Percentiles rank a stretch among this genome's conserved stretches.
Evolutionary conservation across 805 yeast genomes (phyloP).

Genomic region (Lipomyces spencermartinsiae): DNA sequence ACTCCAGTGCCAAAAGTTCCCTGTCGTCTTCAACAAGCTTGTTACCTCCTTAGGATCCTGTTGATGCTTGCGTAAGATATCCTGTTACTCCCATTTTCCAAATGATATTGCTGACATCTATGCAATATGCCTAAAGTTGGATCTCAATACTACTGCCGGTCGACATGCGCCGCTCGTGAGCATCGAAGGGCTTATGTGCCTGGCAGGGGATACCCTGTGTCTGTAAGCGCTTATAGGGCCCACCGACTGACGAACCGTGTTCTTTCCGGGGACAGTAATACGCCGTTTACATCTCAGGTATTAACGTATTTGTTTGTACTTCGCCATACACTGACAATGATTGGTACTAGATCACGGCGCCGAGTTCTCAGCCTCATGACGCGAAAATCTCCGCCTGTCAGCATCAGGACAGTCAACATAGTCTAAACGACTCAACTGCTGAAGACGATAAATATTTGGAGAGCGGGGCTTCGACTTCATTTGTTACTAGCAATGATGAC

Average conservation of each 20-base stretch:
- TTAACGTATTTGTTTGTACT: not conserved
- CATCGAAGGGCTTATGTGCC: constrained; percentile 2
- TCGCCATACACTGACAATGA: not conserved
- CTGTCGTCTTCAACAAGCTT: not conserved
- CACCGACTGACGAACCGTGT: not conserved
- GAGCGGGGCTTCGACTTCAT: too few relatives aligned
- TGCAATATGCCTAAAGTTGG: not conserved
- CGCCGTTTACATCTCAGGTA: not conserved
- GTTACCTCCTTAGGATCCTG: not conserved
- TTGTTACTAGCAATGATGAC: too few relatives aligned
- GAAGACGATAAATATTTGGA: too few relatives aligned
- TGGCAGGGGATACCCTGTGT: not conserved
- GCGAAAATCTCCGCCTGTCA: not conserved
- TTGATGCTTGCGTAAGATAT: not conserved
- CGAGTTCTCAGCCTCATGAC: not conserved
- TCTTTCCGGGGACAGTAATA: not conserved
- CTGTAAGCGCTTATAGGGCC: constrained; percentile 3
- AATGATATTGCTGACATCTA: too few relatives aligned
- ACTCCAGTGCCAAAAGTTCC: not conserved
- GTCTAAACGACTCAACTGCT: too few relatives aligned
- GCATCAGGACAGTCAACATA: not conserved
- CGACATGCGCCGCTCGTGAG: constrained; percentile 4
- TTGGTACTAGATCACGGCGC: not conserved
- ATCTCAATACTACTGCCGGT: constrained; percentile 3
- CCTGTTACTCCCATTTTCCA: not conserved